Evolutionary conservation across 2,329 filamentous ascomycete species (phyloP), one percentile per base, ranked within the genome.

Genomic region (Aspergillus fumigatiaffinis): DNA sequence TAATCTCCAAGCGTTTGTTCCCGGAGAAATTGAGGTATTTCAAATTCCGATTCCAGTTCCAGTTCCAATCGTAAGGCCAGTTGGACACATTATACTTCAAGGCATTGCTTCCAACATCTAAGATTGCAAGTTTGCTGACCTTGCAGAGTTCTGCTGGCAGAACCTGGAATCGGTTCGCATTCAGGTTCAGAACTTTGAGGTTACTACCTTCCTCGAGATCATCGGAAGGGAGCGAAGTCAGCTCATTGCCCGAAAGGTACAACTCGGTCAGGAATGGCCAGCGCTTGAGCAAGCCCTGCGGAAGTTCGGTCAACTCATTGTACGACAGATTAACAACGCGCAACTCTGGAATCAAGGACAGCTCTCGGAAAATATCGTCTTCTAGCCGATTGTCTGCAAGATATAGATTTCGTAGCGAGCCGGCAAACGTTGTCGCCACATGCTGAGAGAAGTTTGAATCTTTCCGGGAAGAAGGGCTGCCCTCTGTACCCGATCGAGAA

Each of bases 31-130:
- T 99, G 61, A 99, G 87, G 70, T 95, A 99, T 61, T 92, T 89
- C 63, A 99, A 79, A 67, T 97, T 95, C 51, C 90, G 91, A 68
- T 99, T 99, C 82, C 94, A 90, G 70, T 97, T 97, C 94, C 94
- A 99, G 68, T 99, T 99, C 94, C 94, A 99, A 72, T 99, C 94
- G 71, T 99, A 99, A 0, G 93, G 94, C 82, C 96, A 96, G 69
- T 99, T 99, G 29, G 92, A 94, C 50, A 99, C 95, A 71, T 99
- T 99, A 82, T 99, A 99, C 75, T 97, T 99, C 56, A 99, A 80
- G 23, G 85, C 87, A 71, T 99, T 99, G 80, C 90, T 97, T 59
- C 92, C 93, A 61, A 95, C 95, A 75, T 99, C 94, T 52, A 99
- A 81, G 51, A 97, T 89, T 4, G 92, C 88, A 26, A 99, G 83